Percentiles rank a stretch among this genome's conserved stretches.
phyloP scores from a whole-genome alignment of 2,329 filamentous ascomycete genomes.

The Scedosporium boydii region DNA sequence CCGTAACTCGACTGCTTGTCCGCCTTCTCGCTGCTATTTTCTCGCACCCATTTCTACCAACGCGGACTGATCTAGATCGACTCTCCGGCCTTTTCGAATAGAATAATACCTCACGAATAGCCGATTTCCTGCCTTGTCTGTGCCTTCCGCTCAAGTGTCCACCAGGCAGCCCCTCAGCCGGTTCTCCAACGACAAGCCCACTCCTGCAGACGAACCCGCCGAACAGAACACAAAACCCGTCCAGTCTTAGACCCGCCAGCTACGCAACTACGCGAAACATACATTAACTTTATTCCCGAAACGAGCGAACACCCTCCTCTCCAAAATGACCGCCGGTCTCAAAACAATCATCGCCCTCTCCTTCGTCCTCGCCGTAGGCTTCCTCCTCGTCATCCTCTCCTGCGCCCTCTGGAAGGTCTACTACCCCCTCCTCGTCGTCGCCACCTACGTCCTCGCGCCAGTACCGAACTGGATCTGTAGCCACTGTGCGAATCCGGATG shows the following conservation, averaged over 20 bases:
- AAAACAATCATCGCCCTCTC: conserved; percentile 99
- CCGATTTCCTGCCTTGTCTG: neutral
- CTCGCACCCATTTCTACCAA: neutral
- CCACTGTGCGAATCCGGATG: conserved; percentile 82
- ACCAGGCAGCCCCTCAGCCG: neutral
- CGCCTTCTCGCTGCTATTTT: neutral
- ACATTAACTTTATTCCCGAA: neutral
- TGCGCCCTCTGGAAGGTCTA: conserved; percentile 93
- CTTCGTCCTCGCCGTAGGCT: conserved; percentile 97
- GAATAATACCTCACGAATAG: neutral
- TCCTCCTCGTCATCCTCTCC: conserved; percentile 96
- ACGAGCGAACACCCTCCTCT: conserved; percentile 7
- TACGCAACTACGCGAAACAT: neutral
- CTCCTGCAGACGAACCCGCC: neutral
- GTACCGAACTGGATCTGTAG: conserved; percentile 94
- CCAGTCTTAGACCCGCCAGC: neutral
- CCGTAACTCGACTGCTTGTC: neutral
- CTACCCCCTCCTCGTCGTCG: conserved; percentile 90
- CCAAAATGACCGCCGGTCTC: conserved; percentile 68
- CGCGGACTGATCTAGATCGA: neutral
- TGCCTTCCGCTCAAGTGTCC: neutral
- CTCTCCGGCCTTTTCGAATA: neutral
- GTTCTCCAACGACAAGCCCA: neutral
- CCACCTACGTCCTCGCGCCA: conserved; percentile 87
- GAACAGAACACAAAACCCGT: neutral